These are phyloP conservation scores for Phytophthora sansomeana DNA, from an alignment of 352 stramenopile genomes.

Conservation along the genomic window DNA sequence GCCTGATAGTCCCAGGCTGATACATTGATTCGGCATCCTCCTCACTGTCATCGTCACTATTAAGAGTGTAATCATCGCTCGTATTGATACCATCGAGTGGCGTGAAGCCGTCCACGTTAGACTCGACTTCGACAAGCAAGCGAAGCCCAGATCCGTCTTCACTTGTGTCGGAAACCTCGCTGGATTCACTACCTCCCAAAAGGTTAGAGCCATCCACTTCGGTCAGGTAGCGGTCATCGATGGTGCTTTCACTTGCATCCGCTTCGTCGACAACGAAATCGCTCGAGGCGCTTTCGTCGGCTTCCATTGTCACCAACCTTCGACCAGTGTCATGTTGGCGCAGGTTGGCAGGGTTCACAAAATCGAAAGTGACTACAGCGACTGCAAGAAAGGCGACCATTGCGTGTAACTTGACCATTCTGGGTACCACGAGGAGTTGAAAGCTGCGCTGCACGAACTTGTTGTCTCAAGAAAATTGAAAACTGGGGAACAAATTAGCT, in stretches of 20 bases:
- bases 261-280: constrained; percentile 12
- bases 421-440: not conserved
- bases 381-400: constrained; percentile 10
- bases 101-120: constrained; percentile 8
- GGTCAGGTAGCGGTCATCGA: constrained; percentile 5
- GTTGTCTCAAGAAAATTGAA: not conserved
- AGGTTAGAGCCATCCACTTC: constrained; percentile 8
- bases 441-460: not conserved
- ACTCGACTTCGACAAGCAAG: constrained; percentile 8
- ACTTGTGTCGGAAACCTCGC: constrained; percentile 4
- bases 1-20: constrained; percentile 18
- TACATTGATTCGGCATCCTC: not conserved
- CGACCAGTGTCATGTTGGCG: constrained; percentile 10
- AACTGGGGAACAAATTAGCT: not conserved
- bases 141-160: constrained; percentile 1
- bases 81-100: not conserved
- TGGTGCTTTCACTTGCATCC: constrained; percentile 14
- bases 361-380: not conserved
- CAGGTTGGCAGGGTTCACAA: constrained; percentile 14
- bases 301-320: constrained; percentile 5
- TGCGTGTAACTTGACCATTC: constrained; percentile 16
- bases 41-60: constrained; percentile 11
- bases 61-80: not conserved
- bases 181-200: not conserved
- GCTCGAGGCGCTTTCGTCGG: constrained; percentile 20